Conservation (phyloP, 164 flowering plant genomes). For the Pachysandra terminalis region DNA sequence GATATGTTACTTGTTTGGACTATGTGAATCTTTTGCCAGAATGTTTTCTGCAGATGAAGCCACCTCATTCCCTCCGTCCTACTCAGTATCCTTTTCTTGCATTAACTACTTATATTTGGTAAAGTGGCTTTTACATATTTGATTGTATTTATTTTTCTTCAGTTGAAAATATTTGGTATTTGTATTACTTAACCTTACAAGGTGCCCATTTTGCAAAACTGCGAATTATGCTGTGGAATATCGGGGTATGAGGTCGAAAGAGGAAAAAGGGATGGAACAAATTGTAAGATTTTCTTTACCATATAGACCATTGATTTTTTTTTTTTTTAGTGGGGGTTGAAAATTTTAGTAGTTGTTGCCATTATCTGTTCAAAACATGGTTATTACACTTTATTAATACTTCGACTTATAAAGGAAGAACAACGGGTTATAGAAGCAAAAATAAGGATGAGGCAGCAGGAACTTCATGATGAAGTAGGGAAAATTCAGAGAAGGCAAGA, state of each 20-base stretch:
- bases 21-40: slow-evolving; percentile 39
- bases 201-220: slow-evolving; percentile 98
- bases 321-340: not conserved
- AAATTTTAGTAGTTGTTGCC: not conserved
- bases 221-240: slow-evolving; percentile 93
- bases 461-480: slow-evolving; percentile 81
- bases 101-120: not conserved
- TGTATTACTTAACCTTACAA: slow-evolving; percentile 44
- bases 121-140: not conserved
- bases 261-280: slow-evolving; percentile 92
- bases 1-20: not conserved
- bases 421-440: slow-evolving; percentile 97
- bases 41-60: slow-evolving; percentile 97
- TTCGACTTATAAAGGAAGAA: slow-evolving; percentile 61
- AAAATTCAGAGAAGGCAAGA: slow-evolving; percentile 60
- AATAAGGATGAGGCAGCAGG: slow-evolving; percentile 86
- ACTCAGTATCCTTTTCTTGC: slow-evolving; percentile 81
- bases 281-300: slow-evolving; percentile 52
- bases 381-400: not conserved
- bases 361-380: not conserved
- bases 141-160: not conserved
- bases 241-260: slow-evolving; percentile 83
- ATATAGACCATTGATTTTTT: not conserved
- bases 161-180: not conserved
- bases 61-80: slow-evolving; percentile 86